A percentile compares a stretch with the other conserved stretches of the same genome.
These are phyloP conservation scores for Zygoascus sp. DNA, from an alignment of 1,139 yeast species.

Conservation along the genomic window DNA sequence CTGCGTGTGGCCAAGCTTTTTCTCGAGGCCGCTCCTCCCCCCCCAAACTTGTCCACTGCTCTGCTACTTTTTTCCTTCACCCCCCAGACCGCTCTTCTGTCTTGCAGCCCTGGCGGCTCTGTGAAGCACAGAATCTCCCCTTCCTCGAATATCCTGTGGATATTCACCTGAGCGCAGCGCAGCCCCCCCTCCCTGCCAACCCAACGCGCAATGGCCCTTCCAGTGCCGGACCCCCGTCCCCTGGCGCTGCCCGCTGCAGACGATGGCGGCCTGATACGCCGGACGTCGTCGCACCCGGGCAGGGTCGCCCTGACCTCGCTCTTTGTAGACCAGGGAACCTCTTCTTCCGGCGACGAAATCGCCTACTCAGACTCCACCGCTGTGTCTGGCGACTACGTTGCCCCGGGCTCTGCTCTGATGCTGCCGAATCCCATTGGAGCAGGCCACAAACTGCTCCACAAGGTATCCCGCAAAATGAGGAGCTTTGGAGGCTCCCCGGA, in stretches of 20 bases:
- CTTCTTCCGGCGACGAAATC: not conserved
- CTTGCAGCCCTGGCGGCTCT: not conserved
- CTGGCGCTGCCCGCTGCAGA: too few relatives aligned
- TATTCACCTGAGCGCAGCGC: too few relatives aligned
- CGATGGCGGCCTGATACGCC: not conserved
- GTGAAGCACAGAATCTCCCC: not conserved
- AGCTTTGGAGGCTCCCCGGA: slow-evolving; percentile 13
- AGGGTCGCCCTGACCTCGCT: not conserved
- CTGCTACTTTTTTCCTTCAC: not conserved
- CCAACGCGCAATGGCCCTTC: too few relatives aligned
- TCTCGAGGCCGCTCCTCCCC: too few relatives aligned
- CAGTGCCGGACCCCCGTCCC: not conserved
- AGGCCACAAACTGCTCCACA: slow-evolving; percentile 5
- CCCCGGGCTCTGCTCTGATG: not conserved
- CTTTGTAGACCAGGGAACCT: not conserved
- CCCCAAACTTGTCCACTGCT: too few relatives aligned
- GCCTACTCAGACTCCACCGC: not conserved
- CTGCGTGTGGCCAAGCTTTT: too few relatives aligned
- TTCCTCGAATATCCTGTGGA: not conserved
- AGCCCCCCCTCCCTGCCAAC: too few relatives aligned
- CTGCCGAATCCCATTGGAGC: slow-evolving; percentile 2
- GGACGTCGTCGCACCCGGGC: not conserved
- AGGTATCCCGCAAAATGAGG: slow-evolving; percentile 4
- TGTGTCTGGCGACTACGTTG: not conserved
- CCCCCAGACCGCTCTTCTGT: not conserved